phyloP scores from a whole-genome alignment of 192 early-diverging fungal species.

The Entophlyctis helioformis region DNA sequence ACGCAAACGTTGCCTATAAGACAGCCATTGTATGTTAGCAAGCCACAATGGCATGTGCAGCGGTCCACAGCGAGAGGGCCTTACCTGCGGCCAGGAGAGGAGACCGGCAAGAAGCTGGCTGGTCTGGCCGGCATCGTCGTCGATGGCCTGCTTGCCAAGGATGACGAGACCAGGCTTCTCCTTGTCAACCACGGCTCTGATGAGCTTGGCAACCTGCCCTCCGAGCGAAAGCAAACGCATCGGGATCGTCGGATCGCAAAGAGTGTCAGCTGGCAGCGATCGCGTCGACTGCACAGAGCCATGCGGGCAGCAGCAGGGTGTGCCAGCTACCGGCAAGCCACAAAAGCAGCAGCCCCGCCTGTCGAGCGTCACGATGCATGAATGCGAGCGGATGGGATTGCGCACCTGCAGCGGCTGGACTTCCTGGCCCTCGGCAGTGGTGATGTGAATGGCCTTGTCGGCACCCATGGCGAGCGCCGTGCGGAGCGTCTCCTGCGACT shows the following conservation, averaged over 20 bases:
- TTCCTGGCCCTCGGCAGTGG: slow-evolving; percentile 52
- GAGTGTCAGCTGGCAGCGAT: too few species aligned
- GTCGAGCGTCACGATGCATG: too few species aligned
- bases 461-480: slow-evolving; percentile 98
- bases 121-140: slow-evolving; percentile 94
- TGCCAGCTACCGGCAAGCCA: neutral
- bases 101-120: slow-evolving; percentile 98
- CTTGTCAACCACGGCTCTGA: slow-evolving; percentile 78
- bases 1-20: slow-evolving; percentile 85
- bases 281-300: too few species aligned
- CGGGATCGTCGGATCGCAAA: too few species aligned
- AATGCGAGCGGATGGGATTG: too few species aligned
- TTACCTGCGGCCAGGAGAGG: slow-evolving; percentile 80
- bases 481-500: slow-evolving; percentile 81
- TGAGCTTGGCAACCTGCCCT: slow-evolving; percentile 73
- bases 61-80: neutral
- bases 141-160: slow-evolving; percentile 98
- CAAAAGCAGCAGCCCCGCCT: too few species aligned
- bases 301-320: neutral
- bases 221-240: neutral
- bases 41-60: neutral
- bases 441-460: slow-evolving; percentile 88
- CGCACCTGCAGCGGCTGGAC: slow-evolving; percentile 63
- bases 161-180: slow-evolving; percentile 91
- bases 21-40: neutral